Evolutionary conservation across 345 rosid genomes (phyloP).

Genomic region (Erysimum cheiranthoides): DNA sequence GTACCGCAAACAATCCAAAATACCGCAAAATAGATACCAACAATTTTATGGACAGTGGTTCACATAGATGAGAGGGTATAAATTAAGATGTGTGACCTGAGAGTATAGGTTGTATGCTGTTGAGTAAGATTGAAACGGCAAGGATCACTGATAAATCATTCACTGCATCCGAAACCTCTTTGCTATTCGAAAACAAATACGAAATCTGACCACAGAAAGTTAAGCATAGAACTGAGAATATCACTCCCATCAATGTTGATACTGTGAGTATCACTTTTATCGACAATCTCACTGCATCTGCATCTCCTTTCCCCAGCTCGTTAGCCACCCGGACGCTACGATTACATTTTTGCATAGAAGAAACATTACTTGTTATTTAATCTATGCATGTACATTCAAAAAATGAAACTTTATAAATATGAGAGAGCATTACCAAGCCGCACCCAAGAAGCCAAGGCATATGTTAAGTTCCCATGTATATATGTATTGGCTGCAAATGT

Average conservation of each 20-base stretch:
- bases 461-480: constrained; percentile 63
- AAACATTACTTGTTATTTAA: neutral
- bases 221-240: constrained; percentile 50
- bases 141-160: constrained; percentile 52
- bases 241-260: constrained; percentile 50
- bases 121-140: constrained; percentile 54
- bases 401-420: neutral
- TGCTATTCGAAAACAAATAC: constrained; percentile 49
- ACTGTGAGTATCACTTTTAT: constrained; percentile 51
- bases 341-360: neutral
- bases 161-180: constrained; percentile 46
- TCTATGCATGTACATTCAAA: neutral
- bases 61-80: neutral
- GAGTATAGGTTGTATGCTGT: constrained; percentile 58
- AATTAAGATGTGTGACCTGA: constrained; percentile 47
- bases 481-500: constrained; percentile 42
- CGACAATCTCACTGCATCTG: constrained; percentile 55
- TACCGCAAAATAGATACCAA: neutral
- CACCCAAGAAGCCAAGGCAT: constrained; percentile 61
- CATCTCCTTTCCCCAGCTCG: constrained; percentile 63
- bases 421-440: constrained; percentile 49
- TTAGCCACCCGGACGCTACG: constrained; percentile 66
- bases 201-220: constrained; percentile 49
- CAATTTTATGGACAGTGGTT: neutral
- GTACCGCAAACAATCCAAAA: neutral